phyloP scores from a whole-genome alignment of 1,139 yeast genomes.

The Protomyces gravidus region DNA sequence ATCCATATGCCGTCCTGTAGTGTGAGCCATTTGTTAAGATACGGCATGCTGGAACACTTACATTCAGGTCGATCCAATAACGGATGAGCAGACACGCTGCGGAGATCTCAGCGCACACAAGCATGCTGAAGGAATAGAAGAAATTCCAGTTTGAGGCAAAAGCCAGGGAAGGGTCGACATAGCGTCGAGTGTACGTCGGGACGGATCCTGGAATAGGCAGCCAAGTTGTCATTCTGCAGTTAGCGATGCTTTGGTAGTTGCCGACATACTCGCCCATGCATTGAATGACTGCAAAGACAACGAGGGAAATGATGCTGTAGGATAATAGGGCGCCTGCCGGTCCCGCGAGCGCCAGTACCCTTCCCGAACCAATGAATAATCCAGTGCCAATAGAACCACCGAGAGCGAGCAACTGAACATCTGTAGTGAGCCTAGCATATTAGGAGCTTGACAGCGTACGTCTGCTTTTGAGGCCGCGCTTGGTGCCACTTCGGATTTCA shows the following conservation, averaged over 20 bases:
- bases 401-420: constrained; percentile 64
- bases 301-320: constrained; percentile 43
- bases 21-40: too few relatives aligned
- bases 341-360: constrained; percentile 57
- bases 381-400: constrained; percentile 44
- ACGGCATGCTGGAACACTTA: too few relatives aligned
- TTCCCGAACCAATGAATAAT: constrained; percentile 59
- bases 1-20: constrained; percentile 62
- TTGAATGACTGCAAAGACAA: constrained; percentile 65
- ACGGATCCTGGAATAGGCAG: constrained; percentile 79
- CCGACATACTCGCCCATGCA: constrained; percentile 71
- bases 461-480: constrained; percentile 57
- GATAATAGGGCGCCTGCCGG: constrained; percentile 60
- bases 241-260: background rate
- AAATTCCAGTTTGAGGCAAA: constrained; percentile 79
- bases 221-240: constrained; percentile 59
- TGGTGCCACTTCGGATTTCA: background rate
- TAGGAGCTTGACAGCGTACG: constrained; percentile 55
- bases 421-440: background rate
- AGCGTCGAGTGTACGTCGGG: constrained; percentile 39
- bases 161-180: constrained; percentile 37
- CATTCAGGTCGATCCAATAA: constrained; percentile 39
- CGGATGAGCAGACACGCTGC: constrained; percentile 43
- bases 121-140: constrained; percentile 83
- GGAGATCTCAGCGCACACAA: constrained; percentile 46